Evolutionary conservation across 495 filamentous ascomycete species (phyloP), one percentile per base, ranked within the genome.

Genomic region (Aspergillus egyptiacus): DNA sequence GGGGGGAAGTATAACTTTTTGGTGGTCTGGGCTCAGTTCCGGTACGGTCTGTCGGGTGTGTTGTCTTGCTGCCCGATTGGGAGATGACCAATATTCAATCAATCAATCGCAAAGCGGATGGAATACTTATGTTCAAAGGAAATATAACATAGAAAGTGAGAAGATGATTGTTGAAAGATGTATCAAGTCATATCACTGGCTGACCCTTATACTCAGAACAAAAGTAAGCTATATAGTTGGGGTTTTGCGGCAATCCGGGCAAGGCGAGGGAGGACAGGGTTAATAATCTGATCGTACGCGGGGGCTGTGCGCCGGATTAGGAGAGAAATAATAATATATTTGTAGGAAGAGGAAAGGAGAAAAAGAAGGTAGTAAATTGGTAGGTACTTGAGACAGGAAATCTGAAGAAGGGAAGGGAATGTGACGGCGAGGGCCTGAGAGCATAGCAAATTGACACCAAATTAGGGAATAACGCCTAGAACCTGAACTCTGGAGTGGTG

Each of bases 361-460:
- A 47, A 35, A 40, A 37, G 18, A 37, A 37, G 48, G 18, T 24
- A 40, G 43, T 33, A 32, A 46, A 33, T 38, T 27, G 24, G 20
- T 7, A 32, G 25, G 17, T 30, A 32, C 20, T 31, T 15, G 27
- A 6, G 20, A 15, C 28, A 31, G 35, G 27, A 20, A 23, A 34
- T 30, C 34, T 28, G 37, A 54, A 19, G 40, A 37, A 41, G 6
- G 35, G 42, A 13, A 8, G 41, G 41, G 51, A 50, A 55, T 50
- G 56, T 39, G 41, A 49, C 8, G 28, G 51, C n/a, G n/a, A n/a
- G 52, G 56, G 48, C 30, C 55, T 45, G 39, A 44, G 56, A 50
- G 38, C 52, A 59, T 55, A 55, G 52, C 52, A 53, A 53, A 53
- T 59, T n/a, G 56, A 59, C 56, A 45, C 44, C 51, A 54, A 48